phyloP scores from a whole-genome alignment of 2,329 filamentous ascomycete species.

The Aspergillus ochraceus region DNA sequence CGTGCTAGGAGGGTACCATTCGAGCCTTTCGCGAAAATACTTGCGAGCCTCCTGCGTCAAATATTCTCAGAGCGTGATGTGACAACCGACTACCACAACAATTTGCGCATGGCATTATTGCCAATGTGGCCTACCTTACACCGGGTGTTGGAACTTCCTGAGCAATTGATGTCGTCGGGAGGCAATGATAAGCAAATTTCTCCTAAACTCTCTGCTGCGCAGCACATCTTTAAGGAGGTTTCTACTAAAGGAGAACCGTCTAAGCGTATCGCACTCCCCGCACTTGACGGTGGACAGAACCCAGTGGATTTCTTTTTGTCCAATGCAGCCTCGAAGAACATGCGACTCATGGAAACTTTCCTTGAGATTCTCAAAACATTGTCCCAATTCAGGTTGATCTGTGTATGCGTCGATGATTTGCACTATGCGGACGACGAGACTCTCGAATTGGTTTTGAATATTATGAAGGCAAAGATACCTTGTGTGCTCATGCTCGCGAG shows the following conservation, averaged over 20 bases:
- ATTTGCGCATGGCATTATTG: constrained; percentile 54
- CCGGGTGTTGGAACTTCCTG: constrained; percentile 61
- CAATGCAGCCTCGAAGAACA: constrained; percentile 49
- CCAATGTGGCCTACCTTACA: constrained; percentile 60
- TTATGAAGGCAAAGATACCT: constrained; percentile 74
- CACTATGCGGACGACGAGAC: constrained; percentile 90
- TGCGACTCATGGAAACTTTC: constrained; percentile 83
- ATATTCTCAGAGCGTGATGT: constrained; percentile 67
- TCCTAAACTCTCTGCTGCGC: constrained; percentile 27
- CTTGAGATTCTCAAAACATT: constrained; percentile 82
- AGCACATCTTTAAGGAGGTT: constrained; percentile 33
- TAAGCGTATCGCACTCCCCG: constrained; percentile 32
- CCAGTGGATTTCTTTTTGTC: constrained; percentile 40
- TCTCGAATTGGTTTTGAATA: constrained; percentile 76
- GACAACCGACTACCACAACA: constrained; percentile 61
- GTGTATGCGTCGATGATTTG: constrained; percentile 83
- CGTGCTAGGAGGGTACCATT: constrained; percentile 60
- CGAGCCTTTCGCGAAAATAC: constrained; percentile 60
- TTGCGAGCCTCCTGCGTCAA: constrained; percentile 62
- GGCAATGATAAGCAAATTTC: constrained; percentile 36
- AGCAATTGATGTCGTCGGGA: constrained; percentile 58
- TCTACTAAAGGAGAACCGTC: constrained; percentile 30
- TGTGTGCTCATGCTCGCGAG: constrained; percentile 81
- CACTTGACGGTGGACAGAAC: constrained; percentile 36
- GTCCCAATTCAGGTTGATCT: constrained; percentile 80